Evolutionary conservation across 768 basidiomycete genomes (phyloP).

Genomic region (Pholiota conissans): DNA sequence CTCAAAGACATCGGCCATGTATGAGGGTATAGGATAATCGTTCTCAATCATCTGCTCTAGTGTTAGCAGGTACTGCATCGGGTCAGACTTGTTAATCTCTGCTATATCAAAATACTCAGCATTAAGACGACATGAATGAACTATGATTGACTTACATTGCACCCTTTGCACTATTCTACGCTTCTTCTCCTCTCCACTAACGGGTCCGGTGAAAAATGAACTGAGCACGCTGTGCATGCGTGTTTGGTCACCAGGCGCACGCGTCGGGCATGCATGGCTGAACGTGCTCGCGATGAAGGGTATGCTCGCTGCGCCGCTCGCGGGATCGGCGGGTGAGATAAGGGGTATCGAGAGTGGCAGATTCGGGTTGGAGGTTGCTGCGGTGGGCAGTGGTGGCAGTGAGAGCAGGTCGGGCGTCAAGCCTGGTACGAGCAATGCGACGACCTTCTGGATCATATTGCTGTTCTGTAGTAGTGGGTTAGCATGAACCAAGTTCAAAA

Average conservation of each 20-base stretch:
- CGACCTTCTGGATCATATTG: constrained; percentile 72
- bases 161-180: constrained; percentile 47
- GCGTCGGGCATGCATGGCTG: constrained; percentile 91
- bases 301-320: constrained; percentile 34
- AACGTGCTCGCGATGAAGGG: constrained; percentile 80
- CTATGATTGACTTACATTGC: constrained; percentile 31
- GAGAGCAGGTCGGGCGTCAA: constrained; percentile 73
- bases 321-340: constrained; percentile 23
- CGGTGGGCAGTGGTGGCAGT: constrained; percentile 70
- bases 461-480: constrained; percentile 53
- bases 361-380: constrained; percentile 55
- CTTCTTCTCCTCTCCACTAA: constrained; percentile 80
- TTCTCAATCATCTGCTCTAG: constrained; percentile 92
- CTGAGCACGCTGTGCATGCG: constrained; percentile 86
- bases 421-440: constrained; percentile 84
- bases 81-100: constrained; percentile 62
- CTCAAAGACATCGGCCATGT: constrained; percentile 71
- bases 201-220: constrained; percentile 78
- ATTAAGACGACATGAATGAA: not conserved
- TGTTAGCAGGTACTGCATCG: constrained; percentile 71
- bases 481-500: not conserved
- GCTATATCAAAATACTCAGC: no score
- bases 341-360: constrained; percentile 43
- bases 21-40: constrained; percentile 88
- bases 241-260: constrained; percentile 86